phyloP scores from a whole-genome alignment of 2,329 filamentous ascomycete genomes.

The Paecilomyces sp. region DNA sequence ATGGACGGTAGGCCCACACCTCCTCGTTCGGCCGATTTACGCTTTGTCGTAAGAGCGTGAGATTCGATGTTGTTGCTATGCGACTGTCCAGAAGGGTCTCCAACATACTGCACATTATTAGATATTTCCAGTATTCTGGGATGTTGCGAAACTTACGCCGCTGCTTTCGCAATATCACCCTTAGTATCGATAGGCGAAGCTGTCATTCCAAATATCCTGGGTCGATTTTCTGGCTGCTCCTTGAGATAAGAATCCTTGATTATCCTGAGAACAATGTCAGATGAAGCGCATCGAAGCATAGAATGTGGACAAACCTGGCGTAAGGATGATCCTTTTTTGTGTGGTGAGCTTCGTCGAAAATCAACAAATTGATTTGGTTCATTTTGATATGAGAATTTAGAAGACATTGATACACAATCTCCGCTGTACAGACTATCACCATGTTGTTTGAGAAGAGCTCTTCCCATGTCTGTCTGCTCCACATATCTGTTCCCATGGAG shows the following conservation, averaged over 20 bases:
- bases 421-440: slow-evolving; percentile 87
- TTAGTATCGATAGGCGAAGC: slow-evolving; percentile 88
- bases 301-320: slow-evolving; percentile 47
- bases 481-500: slow-evolving; percentile 54
- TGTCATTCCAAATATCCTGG: slow-evolving; percentile 91
- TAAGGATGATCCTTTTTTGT: slow-evolving; percentile 92
- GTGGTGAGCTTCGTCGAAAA: slow-evolving; percentile 96
- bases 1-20: slow-evolving; percentile 48
- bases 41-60: slow-evolving; percentile 51
- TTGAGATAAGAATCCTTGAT: slow-evolving; percentile 77
- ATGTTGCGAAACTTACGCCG: slow-evolving; percentile 33
- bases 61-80: slow-evolving; percentile 69
- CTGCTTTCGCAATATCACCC: slow-evolving; percentile 63
- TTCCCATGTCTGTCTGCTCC: slow-evolving; percentile 55
- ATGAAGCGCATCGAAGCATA: not conserved
- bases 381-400: slow-evolving; percentile 74
- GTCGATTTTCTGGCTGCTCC: slow-evolving; percentile 45
- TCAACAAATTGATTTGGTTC: slow-evolving; percentile 74
- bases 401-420: slow-evolving; percentile 73
- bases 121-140: not conserved
- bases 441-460: slow-evolving; percentile 58
- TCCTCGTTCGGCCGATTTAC: slow-evolving; percentile 56
- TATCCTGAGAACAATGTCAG: slow-evolving; percentile 44
- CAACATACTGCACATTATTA: slow-evolving; percentile 47
- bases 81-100: slow-evolving; percentile 71